Percentiles rank a stretch among this genome's conserved stretches.
Conservation (phyloP, 768 basidiomycete species). For the Guyanaporus albipodus region DNA sequence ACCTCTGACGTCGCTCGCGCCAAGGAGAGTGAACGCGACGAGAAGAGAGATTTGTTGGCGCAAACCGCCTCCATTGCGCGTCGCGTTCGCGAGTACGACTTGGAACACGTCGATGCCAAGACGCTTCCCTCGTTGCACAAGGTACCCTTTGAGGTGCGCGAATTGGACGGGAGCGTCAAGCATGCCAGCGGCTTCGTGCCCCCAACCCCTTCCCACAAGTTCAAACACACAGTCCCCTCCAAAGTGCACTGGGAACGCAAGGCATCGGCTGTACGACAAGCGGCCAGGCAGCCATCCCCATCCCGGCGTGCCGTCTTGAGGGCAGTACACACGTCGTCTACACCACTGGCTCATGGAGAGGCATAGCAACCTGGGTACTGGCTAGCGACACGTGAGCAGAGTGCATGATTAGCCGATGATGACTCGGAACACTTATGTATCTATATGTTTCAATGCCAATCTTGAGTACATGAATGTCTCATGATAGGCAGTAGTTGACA, state of each 20-base stretch:
- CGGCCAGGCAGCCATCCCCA: constrained; percentile 10
- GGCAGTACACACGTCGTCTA: constrained; percentile 20
- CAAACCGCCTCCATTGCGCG: constrained; percentile 33
- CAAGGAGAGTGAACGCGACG: constrained; percentile 25
- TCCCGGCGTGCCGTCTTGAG: constrained; percentile 14
- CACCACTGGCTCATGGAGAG: constrained; percentile 6
- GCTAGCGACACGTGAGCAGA: too few species aligned
- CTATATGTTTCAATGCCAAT: too few species aligned
- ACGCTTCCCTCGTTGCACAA: constrained; percentile 31
- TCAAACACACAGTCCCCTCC: constrained; percentile 19
- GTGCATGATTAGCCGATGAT: too few species aligned
- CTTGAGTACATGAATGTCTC: too few species aligned
- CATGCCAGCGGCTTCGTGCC: constrained; percentile 44
- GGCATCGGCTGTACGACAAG: constrained; percentile 9
- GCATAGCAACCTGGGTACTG: too few species aligned
- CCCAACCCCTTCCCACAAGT: constrained; percentile 39
- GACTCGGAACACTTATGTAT: too few species aligned
- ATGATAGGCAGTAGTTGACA: too few species aligned
- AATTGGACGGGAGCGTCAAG: constrained; percentile 35
- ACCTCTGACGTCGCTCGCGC: constrained; percentile 22
- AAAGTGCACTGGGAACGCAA: constrained; percentile 19
- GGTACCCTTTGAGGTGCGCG: constrained; percentile 40
- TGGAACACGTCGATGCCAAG: constrained; percentile 24
- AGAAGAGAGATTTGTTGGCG: constrained; percentile 12
- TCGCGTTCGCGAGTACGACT: constrained; percentile 30